Evolutionary conservation across 345 rosid genomes (phyloP).

Genomic region (Dimocarpus longan): DNA sequence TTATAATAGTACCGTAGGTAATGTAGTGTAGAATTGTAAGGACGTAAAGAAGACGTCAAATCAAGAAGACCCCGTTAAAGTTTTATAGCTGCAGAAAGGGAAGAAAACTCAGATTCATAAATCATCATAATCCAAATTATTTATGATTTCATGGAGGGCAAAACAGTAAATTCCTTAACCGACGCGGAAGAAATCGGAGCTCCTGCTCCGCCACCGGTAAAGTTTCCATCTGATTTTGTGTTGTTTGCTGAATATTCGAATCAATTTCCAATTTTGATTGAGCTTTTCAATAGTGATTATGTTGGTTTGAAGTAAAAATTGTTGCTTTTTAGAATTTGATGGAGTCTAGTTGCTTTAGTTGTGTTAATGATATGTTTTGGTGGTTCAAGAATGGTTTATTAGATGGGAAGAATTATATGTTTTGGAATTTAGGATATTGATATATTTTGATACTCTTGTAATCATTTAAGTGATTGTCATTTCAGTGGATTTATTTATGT

Average conservation of each 20-base stretch:
- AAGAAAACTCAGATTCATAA: neutral
- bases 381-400: neutral
- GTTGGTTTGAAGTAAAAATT: neutral
- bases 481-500: neutral
- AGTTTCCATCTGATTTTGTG: neutral
- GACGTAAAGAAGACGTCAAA: neutral
- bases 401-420: neutral
- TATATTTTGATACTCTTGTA: neutral
- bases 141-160: conserved; percentile 33
- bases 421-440: neutral
- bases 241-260: neutral
- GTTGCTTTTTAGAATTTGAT: too few species aligned
- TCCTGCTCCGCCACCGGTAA: conserved; percentile 27
- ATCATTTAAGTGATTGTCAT: neutral
- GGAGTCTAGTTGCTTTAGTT: neutral
- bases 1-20: too few species aligned
- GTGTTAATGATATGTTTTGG: neutral
- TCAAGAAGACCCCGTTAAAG: neutral
- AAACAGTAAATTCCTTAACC: conserved; percentile 13
- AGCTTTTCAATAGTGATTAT: neutral
- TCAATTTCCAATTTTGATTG: neutral
- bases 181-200: conserved; percentile 16
- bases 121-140: neutral
- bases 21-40: neutral
- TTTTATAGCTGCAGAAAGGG: neutral